Conservation (phyloP, 2,329 filamentous ascomycete genomes). For the Cladobotryum mycophilum region DNA sequence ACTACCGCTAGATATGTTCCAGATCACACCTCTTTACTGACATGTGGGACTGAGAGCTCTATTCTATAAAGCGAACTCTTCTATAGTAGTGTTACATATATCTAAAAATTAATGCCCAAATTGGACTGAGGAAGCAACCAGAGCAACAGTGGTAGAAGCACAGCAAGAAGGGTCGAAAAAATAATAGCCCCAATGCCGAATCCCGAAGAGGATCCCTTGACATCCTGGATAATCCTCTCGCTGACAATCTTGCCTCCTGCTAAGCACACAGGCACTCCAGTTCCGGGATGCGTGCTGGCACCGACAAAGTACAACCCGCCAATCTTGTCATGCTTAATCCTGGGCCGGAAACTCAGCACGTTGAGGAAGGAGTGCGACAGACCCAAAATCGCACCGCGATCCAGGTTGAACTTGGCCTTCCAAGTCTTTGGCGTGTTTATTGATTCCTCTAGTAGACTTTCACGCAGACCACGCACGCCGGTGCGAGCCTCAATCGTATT, state of each 20-base stretch:
- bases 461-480: conserved; percentile 42
- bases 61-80: too few species aligned
- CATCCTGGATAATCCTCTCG: conserved; percentile 33
- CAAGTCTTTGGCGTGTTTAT: conserved; percentile 61
- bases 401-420: conserved; percentile 64
- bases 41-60: too few species aligned
- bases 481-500: conserved; percentile 55
- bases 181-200: too few species aligned
- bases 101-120: too few species aligned
- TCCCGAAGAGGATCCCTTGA: not conserved
- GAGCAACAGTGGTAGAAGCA: too few species aligned
- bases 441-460: conserved; percentile 51
- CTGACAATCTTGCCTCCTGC: conserved; percentile 58
- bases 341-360: conserved; percentile 59
- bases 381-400: conserved; percentile 68
- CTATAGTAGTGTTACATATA: too few species aligned
- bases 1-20: too few species aligned
- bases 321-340: conserved; percentile 46
- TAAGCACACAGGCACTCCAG: conserved; percentile 67
- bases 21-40: too few species aligned
- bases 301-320: conserved; percentile 62
- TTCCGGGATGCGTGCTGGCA: conserved; percentile 69
- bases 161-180: too few species aligned
- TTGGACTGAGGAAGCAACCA: too few species aligned
- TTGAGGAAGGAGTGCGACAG: conserved; percentile 70